A percentile compares a stretch with the other conserved stretches of the same genome.
Conservation (phyloP, 805 yeast species). For the Kuraishia ogatae region DNA sequence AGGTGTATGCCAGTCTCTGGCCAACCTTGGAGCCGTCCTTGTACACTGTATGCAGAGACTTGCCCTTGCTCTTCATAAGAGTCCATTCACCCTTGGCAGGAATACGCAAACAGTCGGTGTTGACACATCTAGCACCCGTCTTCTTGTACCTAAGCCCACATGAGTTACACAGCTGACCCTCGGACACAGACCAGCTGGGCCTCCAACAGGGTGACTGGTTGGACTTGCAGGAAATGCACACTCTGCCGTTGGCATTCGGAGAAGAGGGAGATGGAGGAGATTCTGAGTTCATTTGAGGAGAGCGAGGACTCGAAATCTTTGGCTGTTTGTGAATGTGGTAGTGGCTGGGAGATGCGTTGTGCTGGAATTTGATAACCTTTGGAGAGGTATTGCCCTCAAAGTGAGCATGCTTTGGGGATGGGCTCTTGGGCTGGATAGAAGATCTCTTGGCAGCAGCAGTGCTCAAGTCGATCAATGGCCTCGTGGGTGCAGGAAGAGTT, state of each 20-base stretch:
- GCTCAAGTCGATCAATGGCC: slow-evolving; percentile 1
- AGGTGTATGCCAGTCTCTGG: slow-evolving; percentile 28
- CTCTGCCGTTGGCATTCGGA: slow-evolving; percentile 28
- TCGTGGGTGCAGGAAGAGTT: slow-evolving; percentile 3
- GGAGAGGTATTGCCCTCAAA: not conserved
- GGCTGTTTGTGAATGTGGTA: slow-evolving; percentile 1
- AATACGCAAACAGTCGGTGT: slow-evolving; percentile 67
- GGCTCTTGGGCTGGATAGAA: not conserved
- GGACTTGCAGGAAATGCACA: slow-evolving; percentile 85
- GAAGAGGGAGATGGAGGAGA: slow-evolving; percentile 17
- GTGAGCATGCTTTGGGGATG: not conserved
- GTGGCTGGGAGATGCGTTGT: slow-evolving; percentile 5
- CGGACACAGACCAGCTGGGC: slow-evolving; percentile 87
- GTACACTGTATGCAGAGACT: slow-evolving; percentile 18
- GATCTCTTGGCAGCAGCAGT: not conserved
- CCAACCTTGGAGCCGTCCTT: slow-evolving; percentile 11
- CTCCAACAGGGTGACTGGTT: slow-evolving; percentile 97
- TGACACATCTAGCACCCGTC: slow-evolving; percentile 85
- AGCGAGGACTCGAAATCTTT: slow-evolving; percentile 3
- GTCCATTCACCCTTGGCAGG: slow-evolving; percentile 97
- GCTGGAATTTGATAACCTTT: not conserved
- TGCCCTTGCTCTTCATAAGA: slow-evolving; percentile 69
- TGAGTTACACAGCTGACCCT: slow-evolving; percentile 94
- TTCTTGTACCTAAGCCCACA: slow-evolving; percentile 94
- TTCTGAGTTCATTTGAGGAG: slow-evolving; percentile 16